Evolutionary conservation across 2,329 filamentous ascomycete genomes (phyloP).

Genomic region (Chalara sp.): DNA sequence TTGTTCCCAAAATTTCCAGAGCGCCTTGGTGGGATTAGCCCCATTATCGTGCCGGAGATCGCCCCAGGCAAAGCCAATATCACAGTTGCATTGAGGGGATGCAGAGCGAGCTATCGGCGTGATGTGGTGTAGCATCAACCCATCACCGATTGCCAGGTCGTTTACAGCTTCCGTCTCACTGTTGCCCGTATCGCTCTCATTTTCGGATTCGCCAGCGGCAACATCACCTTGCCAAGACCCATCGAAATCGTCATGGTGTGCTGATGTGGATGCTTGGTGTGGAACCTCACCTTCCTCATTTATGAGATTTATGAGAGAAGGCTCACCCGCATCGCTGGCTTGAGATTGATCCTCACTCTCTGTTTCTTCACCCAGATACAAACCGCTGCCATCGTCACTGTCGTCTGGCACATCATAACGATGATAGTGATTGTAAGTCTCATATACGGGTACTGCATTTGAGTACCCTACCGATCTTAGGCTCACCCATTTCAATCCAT

Average conservation of each 20-base stretch:
- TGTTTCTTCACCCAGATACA: not conserved
- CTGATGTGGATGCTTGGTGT: not conserved
- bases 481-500: conserved; percentile 53
- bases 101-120: not conserved
- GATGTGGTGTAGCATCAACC: not conserved
- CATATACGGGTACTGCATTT: not conserved
- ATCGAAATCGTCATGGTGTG: not conserved
- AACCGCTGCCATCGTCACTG: not conserved
- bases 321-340: not conserved
- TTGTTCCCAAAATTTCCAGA: conserved; percentile 47
- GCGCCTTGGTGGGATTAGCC: conserved; percentile 32
- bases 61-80: conserved; percentile 1
- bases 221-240: not conserved
- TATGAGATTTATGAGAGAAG: not conserved
- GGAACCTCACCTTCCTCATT: too few relatives aligned
- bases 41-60: conserved; percentile 36
- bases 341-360: not conserved
- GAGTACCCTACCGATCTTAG: conserved; percentile 56
- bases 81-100: not conserved
- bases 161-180: conserved; percentile 1
- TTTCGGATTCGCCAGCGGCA: not conserved
- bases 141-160: not conserved
- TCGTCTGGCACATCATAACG: not conserved
- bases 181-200: not conserved
- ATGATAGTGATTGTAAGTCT: not conserved